Percentiles rank a stretch among this genome's conserved stretches.
These are phyloP conservation scores for Leptographium lundbergii DNA, from an alignment of 2,329 filamentous ascomycete species.

Conservation along the genomic window DNA sequence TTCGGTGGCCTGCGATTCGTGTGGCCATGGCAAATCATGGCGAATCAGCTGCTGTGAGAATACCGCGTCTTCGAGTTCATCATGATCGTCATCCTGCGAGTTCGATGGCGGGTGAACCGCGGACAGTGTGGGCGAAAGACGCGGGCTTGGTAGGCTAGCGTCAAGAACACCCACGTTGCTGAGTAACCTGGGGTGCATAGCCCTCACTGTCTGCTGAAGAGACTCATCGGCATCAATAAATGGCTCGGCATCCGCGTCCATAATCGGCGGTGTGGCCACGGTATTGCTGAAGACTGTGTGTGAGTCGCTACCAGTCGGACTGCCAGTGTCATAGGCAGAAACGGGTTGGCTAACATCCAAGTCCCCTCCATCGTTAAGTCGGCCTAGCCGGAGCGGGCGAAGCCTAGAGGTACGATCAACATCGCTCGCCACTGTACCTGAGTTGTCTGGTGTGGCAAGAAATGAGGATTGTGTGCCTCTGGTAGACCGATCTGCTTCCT, in stretches of 20 bases:
- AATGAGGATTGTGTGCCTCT: slow-evolving; percentile 19
- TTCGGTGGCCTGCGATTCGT: slow-evolving; percentile 29
- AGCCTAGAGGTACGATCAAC: slow-evolving; percentile 25
- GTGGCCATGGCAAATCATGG: slow-evolving; percentile 19
- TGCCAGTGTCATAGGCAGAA: slow-evolving; percentile 33
- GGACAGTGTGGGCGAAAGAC: slow-evolving; percentile 81
- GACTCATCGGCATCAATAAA: slow-evolving; percentile 39
- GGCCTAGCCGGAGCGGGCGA: slow-evolving; percentile 28
- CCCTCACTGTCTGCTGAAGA: slow-evolving; percentile 31
- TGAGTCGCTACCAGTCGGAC: slow-evolving; percentile 40
- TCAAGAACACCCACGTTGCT: slow-evolving; percentile 69
- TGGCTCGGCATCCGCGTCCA: slow-evolving; percentile 56
- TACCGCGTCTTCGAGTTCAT: slow-evolving; percentile 26
- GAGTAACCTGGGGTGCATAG: slow-evolving; percentile 38
- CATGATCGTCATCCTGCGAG: slow-evolving; percentile 30
- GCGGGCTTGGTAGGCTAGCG: slow-evolving; percentile 86
- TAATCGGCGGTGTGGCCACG: slow-evolving; percentile 63
- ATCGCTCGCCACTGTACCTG: slow-evolving; percentile 26
- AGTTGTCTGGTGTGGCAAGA: slow-evolving; percentile 46
- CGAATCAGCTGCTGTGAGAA: slow-evolving; percentile 21
- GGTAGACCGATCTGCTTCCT: neutral
- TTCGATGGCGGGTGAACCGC: slow-evolving; percentile 41
- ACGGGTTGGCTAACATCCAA: slow-evolving; percentile 26
- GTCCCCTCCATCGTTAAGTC: slow-evolving; percentile 31
- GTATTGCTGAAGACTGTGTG: slow-evolving; percentile 49